Base-by-base conservation (phyloP, 768 basidiomycete genomes). In the Dioszegia crocea region DNA sequence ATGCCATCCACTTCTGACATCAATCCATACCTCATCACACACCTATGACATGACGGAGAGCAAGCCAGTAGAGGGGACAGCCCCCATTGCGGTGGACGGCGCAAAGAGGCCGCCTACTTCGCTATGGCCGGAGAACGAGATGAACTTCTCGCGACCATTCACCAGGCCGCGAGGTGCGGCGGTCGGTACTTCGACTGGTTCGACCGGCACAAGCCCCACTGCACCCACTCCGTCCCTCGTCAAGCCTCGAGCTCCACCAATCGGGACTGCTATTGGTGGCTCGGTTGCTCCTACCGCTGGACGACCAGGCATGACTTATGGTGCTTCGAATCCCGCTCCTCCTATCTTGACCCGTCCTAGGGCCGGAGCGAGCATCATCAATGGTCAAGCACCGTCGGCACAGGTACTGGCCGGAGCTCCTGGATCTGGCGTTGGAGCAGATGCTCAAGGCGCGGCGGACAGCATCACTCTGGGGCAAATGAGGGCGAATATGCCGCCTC, bases 381-480 rank as follows among this genome's bases (percentile, higher is more conserved):
- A 56, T 16, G 53, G 59, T 2, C 44, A 55, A 26, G 23, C 59
- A 38, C 30, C 49, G 36, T 8, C 30, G 33, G 41, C 38, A 17
- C 33, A 30, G 36, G 26, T 36, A 16, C 30, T 46, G 47, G 60
- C 43, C 9, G 39, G 43, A 14, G 31, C 29, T 10, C 27, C 54
- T 48, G 33, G 44, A 30, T 30, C 47, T 40, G 19, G 51, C 12
- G 31, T 38, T 33, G 33, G 59, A 56, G 29, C 59, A 39, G 58
- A 39, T 24, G 36, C n/a, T 21, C 53, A 16, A 29, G 56, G 33
- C 19, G 50, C 31, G 38, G 52, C 47, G 53, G 74, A 76, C 50
- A 72, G 68, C 33, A 65, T 75, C 16, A 72, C 71, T 24, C 59
- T 76, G 10, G 70, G 74, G 9, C 75, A 76, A 60, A 62, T 76